Evolutionary conservation across 495 filamentous ascomycete species (phyloP).

Genomic region (Hypoxylon lienhwacheense): DNA sequence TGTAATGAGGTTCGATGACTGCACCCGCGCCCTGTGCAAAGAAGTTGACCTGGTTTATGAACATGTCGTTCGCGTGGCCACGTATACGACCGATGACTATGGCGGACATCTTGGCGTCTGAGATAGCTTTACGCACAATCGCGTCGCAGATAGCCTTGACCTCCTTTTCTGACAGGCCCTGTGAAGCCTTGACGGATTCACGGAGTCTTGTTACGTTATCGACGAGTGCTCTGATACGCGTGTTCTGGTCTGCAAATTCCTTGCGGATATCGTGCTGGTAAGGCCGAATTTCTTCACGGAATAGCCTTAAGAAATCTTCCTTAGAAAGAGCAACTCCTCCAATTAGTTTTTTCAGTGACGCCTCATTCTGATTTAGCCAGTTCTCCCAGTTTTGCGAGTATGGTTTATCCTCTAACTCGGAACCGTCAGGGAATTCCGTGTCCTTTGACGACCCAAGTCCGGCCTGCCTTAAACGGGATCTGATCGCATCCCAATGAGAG

Average conservation of each 20-base stretch:
- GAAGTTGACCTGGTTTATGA: constrained; percentile 47
- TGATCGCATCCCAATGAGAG: constrained; percentile 43
- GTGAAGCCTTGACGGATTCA: not conserved
- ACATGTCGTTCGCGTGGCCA: constrained; percentile 28
- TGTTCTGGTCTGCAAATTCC: constrained; percentile 30
- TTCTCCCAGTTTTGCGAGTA: constrained; percentile 35
- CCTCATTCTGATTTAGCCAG: constrained; percentile 44
- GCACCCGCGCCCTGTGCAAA: constrained; percentile 45
- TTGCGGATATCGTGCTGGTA: constrained; percentile 33
- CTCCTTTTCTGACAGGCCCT: constrained; percentile 16
- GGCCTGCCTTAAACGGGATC: constrained; percentile 31
- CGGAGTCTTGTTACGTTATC: constrained; percentile 8
- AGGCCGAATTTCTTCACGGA: constrained; percentile 11
- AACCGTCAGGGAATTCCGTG: not conserved
- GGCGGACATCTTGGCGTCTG: constrained; percentile 42
- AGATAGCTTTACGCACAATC: constrained; percentile 38
- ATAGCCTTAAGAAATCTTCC: constrained; percentile 38
- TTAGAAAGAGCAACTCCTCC: constrained; percentile 32
- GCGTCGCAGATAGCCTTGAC: constrained; percentile 38
- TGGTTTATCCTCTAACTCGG: not conserved
- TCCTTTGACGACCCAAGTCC: not conserved
- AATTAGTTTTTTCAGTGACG: constrained; percentile 32
- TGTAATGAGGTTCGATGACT: constrained; percentile 32
- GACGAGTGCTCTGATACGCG: constrained; percentile 22
- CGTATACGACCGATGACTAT: constrained; percentile 35